phyloP scores from a whole-genome alignment of 768 basidiomycete genomes.

The Neoboletus brunneissimus region DNA sequence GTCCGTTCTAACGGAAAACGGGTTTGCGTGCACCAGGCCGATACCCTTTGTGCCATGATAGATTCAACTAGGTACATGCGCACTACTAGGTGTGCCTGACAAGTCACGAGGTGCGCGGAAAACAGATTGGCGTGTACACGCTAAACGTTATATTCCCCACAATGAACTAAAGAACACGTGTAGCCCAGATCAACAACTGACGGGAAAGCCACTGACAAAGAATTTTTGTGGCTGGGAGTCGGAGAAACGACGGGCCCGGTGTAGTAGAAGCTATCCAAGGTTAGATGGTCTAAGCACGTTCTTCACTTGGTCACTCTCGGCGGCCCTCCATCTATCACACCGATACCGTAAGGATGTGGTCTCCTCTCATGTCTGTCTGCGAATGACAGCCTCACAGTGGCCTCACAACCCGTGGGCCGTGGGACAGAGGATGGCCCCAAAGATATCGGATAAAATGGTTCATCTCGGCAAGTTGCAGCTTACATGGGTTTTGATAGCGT shows the following conservation, averaged over 20 bases:
- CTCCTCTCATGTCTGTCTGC: conserved; percentile 2
- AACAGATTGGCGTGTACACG: conserved; percentile 9
- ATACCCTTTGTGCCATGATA: neutral
- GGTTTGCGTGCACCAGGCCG: neutral
- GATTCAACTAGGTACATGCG: conserved; percentile 7
- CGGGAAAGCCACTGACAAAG: neutral
- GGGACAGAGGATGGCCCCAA: conserved; percentile 7
- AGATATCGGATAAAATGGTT: conserved; percentile 9
- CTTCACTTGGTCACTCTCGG: conserved; percentile 9
- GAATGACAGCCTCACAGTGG: conserved; percentile 1
- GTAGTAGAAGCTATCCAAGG: neutral
- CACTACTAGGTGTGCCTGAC: neutral
- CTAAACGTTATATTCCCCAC: conserved; percentile 25
- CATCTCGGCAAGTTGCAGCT: conserved; percentile 9
- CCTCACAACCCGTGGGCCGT: conserved; percentile 12
- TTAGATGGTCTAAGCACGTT: conserved; percentile 6
- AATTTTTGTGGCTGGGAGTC: neutral
- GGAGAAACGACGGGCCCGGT: neutral
- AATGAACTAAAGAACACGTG: conserved; percentile 22
- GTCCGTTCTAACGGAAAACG: neutral
- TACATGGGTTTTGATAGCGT: conserved; percentile 1
- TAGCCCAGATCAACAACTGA: conserved; percentile 14
- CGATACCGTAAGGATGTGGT: conserved; percentile 7
- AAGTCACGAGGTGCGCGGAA: conserved; percentile 7
- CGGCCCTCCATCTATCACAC: conserved; percentile 8